phyloP scores from a whole-genome alignment of 2,329 filamentous ascomycete species.

The Penicillium thymicola region DNA sequence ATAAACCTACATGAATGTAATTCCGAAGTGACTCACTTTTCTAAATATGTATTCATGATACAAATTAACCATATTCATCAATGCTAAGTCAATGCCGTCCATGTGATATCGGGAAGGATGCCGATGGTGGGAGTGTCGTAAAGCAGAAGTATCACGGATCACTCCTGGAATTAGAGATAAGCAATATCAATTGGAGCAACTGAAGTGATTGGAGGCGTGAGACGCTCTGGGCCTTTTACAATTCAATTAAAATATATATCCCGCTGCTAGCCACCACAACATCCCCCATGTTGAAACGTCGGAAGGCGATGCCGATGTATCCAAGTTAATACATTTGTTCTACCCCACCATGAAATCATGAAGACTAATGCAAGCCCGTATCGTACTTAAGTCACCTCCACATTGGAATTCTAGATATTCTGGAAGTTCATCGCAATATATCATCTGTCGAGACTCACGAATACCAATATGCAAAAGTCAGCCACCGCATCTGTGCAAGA shows the following conservation, averaged over 20 bases:
- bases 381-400: conserved; percentile 1
- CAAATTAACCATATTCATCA: background rate
- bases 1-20: too few relatives aligned
- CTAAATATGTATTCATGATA: background rate
- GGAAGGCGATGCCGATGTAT: background rate
- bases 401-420: background rate
- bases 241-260: background rate
- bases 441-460: background rate
- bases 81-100: background rate
- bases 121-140: too few relatives aligned
- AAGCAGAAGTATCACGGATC: too few relatives aligned
- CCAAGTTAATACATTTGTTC: background rate
- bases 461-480: background rate
- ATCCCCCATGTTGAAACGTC: background rate
- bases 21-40: background rate
- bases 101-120: background rate
- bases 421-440: background rate
- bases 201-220: background rate
- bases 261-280: background rate
- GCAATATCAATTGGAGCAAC: background rate
- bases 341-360: conserved; percentile 1
- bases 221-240: background rate
- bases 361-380: background rate
- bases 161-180: background rate
- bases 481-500: background rate